Evolutionary conservation across 2,329 filamentous ascomycete species (phyloP).

Genomic region (Nemania sp.): DNA sequence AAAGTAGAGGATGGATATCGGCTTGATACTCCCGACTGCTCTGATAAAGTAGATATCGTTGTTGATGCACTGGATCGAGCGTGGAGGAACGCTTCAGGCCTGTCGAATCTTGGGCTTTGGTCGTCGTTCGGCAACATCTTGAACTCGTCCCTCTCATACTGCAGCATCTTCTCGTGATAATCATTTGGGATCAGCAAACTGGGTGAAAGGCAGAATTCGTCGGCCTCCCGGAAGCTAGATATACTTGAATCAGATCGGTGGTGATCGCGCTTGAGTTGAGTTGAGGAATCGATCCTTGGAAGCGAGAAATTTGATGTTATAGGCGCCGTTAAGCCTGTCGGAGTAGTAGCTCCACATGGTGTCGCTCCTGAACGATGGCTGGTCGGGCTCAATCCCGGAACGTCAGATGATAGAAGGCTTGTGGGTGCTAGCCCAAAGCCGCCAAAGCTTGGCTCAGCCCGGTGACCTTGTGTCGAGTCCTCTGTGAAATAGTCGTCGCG

Average conservation of each 20-base stretch:
- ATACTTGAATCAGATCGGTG: conserved; percentile 51
- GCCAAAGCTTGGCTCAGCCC: conserved; percentile 18
- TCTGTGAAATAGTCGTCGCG: conserved; percentile 40
- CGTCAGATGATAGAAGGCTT: conserved; percentile 44
- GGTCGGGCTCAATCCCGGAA: conserved; percentile 55
- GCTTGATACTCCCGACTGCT: conserved; percentile 50
- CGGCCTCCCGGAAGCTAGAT: conserved; percentile 62
- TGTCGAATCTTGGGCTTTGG: conserved; percentile 43
- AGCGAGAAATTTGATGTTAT: conserved; percentile 58
- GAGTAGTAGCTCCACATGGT: conserved; percentile 51
- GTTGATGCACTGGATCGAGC: conserved; percentile 61
- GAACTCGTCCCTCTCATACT: conserved; percentile 40
- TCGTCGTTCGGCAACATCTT: conserved; percentile 37
- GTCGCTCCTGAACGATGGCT: conserved; percentile 51
- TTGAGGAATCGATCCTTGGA: conserved; percentile 46
- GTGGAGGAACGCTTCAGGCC: conserved; percentile 41
- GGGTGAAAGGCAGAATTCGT: conserved; percentile 64
- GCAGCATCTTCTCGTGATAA: conserved; percentile 59
- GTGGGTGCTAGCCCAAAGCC: conserved; percentile 18
- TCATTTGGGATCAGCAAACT: conserved; percentile 66
- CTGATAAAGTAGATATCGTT: conserved; percentile 54
- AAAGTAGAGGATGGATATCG: conserved; percentile 60
- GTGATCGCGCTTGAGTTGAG: conserved; percentile 41
- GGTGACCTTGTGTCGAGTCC: not conserved
- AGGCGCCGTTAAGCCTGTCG: conserved; percentile 43